Percentiles rank a stretch among this genome's conserved stretches.
These are phyloP conservation scores for Gloeopeniophorella convolvens DNA, from an alignment of 768 basidiomycete species.

Conservation along the genomic window DNA sequence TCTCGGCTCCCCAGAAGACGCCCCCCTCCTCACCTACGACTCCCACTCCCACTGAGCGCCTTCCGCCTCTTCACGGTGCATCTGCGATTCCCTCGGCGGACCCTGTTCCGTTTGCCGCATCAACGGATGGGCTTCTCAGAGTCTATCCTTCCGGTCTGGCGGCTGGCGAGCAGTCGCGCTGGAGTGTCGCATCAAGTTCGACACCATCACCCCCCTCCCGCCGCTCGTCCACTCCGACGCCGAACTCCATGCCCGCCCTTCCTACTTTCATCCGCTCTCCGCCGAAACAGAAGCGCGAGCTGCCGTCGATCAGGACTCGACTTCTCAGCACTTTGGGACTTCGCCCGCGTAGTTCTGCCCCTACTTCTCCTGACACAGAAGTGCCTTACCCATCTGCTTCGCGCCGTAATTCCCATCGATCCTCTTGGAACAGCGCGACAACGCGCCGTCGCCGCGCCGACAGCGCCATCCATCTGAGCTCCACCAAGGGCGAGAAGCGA, in stretches of 20 bases:
- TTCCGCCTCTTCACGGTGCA: not conserved
- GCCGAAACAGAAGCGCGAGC: slow-evolving; percentile 6
- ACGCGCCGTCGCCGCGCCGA: slow-evolving; percentile 11
- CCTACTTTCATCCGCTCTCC: slow-evolving; percentile 1
- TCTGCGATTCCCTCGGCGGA: not conserved
- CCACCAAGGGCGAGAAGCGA: slow-evolving; percentile 9
- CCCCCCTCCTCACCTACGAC: slow-evolving; percentile 15
- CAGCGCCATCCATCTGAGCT: not conserved
- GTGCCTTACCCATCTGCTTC: not conserved
- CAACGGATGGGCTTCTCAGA: slow-evolving; percentile 9
- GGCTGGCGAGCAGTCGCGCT: slow-evolving; percentile 14
- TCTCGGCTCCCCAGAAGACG: slow-evolving; percentile 2
- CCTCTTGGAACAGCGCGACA: slow-evolving; percentile 14
- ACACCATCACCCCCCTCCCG: slow-evolving; percentile 8
- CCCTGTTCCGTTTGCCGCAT: not conserved
- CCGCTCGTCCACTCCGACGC: slow-evolving; percentile 12
- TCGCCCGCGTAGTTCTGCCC: slow-evolving; percentile 9
- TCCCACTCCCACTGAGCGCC: slow-evolving; percentile 8
- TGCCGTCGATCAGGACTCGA: slow-evolving; percentile 17
- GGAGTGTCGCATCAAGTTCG: slow-evolving; percentile 17
- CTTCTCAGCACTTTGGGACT: slow-evolving; percentile 19
- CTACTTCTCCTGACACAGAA: slow-evolving; percentile 5
- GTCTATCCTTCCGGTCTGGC: slow-evolving; percentile 16
- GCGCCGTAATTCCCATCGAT: slow-evolving; percentile 7
- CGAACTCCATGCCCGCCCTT: slow-evolving; percentile 12